Percentiles rank a stretch among this genome's conserved stretches.
phyloP scores from a whole-genome alignment of 768 basidiomycete genomes.

The Inosperma sp. region DNA sequence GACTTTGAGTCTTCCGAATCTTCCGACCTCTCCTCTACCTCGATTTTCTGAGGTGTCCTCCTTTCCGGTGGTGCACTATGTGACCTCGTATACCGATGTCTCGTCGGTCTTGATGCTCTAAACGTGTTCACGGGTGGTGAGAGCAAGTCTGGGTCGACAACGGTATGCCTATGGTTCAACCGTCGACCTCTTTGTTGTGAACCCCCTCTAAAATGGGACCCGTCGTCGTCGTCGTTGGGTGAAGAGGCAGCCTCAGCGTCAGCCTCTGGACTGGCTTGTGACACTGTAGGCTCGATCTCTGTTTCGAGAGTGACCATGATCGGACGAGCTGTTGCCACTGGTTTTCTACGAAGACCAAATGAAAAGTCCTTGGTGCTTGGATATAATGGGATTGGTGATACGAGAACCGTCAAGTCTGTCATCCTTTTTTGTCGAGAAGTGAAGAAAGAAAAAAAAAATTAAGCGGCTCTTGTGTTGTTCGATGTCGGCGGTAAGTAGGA shows the following conservation, averaged over 20 bases:
- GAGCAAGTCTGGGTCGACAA: conserved; percentile 34
- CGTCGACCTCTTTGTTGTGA: too few species aligned
- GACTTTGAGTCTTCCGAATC: not conserved
- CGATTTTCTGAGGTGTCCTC: conserved; percentile 16
- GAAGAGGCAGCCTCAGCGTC: conserved; percentile 16
- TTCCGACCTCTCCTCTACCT: not conserved
- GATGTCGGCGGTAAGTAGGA: too few species aligned
- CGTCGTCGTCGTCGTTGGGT: not conserved
- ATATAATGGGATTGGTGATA: conserved; percentile 44
- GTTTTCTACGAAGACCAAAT: conserved; percentile 32
- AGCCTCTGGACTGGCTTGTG: conserved; percentile 13
- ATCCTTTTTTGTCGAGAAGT: conserved; percentile 32
- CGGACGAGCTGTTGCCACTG: conserved; percentile 26
- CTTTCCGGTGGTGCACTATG: conserved; percentile 45
- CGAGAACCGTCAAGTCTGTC: conserved; percentile 50
- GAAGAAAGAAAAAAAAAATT: not conserved
- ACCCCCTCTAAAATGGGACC: too few species aligned
- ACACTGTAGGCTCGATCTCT: conserved; percentile 19
- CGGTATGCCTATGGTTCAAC: too few species aligned
- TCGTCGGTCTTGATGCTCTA: conserved; percentile 31
- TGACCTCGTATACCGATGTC: conserved; percentile 44
- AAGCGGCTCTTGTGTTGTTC: too few species aligned
- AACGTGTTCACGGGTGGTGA: conserved; percentile 49
- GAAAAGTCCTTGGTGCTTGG: conserved; percentile 32
- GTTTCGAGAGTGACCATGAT: conserved; percentile 45